Conservation (phyloP, 1,139 yeast species). For the Nakaseomyces nivariensis region DNA sequence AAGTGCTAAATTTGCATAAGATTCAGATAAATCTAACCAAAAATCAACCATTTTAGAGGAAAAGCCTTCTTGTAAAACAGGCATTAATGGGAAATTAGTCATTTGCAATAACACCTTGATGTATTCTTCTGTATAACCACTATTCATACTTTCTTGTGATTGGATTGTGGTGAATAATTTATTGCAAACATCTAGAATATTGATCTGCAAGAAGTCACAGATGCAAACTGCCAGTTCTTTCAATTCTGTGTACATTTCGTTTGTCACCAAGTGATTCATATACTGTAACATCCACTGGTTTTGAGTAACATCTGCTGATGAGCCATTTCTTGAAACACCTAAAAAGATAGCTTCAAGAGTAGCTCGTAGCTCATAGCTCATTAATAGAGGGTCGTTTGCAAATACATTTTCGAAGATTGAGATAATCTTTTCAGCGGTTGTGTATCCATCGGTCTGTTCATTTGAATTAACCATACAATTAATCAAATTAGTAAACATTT, state of each 20-base stretch:
- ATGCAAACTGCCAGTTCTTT: constrained; percentile 43
- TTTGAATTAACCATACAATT: constrained; percentile 23
- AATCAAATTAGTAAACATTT: constrained; percentile 27
- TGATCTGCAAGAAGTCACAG: constrained; percentile 43
- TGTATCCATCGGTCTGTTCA: constrained; percentile 18
- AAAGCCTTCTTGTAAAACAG: constrained; percentile 57
- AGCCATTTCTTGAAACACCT: constrained; percentile 23
- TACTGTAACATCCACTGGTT: constrained; percentile 32
- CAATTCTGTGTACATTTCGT: constrained; percentile 37
- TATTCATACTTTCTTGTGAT: constrained; percentile 8
- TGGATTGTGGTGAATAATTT: constrained; percentile 34
- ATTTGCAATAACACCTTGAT: constrained; percentile 45
- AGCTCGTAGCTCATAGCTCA: constrained; percentile 28
- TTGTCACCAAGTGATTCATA: constrained; percentile 34
- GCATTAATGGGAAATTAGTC: constrained; percentile 50
- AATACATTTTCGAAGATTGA: constrained; percentile 26
- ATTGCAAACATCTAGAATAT: constrained; percentile 41
- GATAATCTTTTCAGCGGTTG: constrained; percentile 20
- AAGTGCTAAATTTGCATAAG: constrained; percentile 29
- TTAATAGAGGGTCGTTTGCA: constrained; percentile 29
- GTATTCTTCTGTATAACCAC: constrained; percentile 31
- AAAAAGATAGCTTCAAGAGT: constrained; percentile 28
- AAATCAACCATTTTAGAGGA: constrained; percentile 63
- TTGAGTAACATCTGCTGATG: constrained; percentile 12
- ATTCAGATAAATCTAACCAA: constrained; percentile 71